These are phyloP conservation scores for Aspergillus indologenus DNA, from an alignment of 495 filamentous ascomycete genomes.

Conservation along the genomic window DNA sequence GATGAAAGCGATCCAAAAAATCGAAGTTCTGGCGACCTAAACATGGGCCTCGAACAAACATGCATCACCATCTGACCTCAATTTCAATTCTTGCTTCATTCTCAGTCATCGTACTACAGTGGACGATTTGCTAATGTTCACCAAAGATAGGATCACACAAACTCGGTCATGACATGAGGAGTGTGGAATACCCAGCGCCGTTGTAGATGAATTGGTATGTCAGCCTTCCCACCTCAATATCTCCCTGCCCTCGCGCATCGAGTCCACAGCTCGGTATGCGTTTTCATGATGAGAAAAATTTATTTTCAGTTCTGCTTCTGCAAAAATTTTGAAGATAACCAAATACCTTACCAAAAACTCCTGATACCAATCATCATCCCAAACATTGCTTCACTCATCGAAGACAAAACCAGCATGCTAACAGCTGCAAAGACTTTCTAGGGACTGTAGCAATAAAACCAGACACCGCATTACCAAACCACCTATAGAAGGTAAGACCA, in stretches of 20 bases:
- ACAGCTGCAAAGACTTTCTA: slow-evolving; percentile 26
- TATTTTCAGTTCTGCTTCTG: slow-evolving; percentile 95
- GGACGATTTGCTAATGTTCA: slow-evolving; percentile 10
- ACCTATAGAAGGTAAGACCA: background rate
- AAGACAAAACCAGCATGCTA: slow-evolving; percentile 17
- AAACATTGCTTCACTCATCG: slow-evolving; percentile 11
- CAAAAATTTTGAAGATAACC: slow-evolving; percentile 73
- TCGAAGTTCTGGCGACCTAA: slow-evolving; percentile 68
- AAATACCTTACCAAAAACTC: slow-evolving; percentile 73
- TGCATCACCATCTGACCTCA: slow-evolving; percentile 98
- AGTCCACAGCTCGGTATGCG: background rate
- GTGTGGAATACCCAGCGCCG: background rate
- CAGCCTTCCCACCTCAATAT: slow-evolving; percentile 12
- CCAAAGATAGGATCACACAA: slow-evolving; percentile 5
- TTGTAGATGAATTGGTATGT: slow-evolving; percentile 15
- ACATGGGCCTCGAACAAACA: slow-evolving; percentile 92
- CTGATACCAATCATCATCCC: slow-evolving; percentile 40
- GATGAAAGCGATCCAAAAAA: slow-evolving; percentile 61
- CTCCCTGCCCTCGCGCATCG: background rate
- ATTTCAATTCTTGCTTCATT: slow-evolving; percentile 19
- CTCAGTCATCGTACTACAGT: slow-evolving; percentile 7
- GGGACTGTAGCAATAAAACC: slow-evolving; percentile 6
- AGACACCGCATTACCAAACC: slow-evolving; percentile 6
- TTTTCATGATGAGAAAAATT: slow-evolving; percentile 72
- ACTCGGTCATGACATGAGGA: background rate